Base-by-base conservation (phyloP, 2,329 filamentous ascomycete genomes). In the Colletotrichum magnum region DNA sequence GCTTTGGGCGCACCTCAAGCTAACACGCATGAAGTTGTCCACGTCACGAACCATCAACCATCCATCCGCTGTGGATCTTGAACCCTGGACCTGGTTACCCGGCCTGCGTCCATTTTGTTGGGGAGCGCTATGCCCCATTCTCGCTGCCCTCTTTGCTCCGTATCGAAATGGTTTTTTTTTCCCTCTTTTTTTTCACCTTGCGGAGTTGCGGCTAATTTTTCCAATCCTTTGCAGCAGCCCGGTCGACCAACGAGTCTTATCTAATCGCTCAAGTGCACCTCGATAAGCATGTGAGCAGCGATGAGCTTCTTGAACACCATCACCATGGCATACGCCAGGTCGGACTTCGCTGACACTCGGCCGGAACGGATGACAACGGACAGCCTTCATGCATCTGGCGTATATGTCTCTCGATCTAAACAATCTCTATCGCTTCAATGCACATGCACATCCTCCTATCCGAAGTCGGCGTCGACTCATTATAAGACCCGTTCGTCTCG, bases 61-160 rank as follows among this genome's bases (percentile, higher is more conserved):
- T 57, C 66, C 56, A 51, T 54, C 50, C 50, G 62, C n/a, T 56
- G 56, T 69, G 62, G 48, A 54, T 24, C 52, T 28, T 64, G 52
- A 45, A 16, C 43, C 45, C 16, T 18, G 45, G 47, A 12, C 66
- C 54, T 58, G 64, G 50, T 54, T 66, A 60, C 43, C 56, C 43
- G 66, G 56, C 56, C 54, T 66, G 45, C 60, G 18, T 69, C 26
- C 56, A 66, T 69, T 69, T 69, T 69, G 66, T 69, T 69, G 66
- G 66, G 66, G 66, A 69, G 56, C 66, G 50, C 66, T 69, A 69
- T 26, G 24, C 66, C 66, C 51, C 36, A 66, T 66, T 39, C 18
- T 26, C 12, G 13, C 61, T 26, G 41, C 58, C 36, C 21, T 60
- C 48, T 54, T 41, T 47, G 36, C 26, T 54, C 61, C 28, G 39